Percentiles rank a stretch among this genome's conserved stretches.
These are phyloP conservation scores for Adansonia gregorii DNA, from an alignment of 441 rosid genomes.

Conservation along the genomic window DNA sequence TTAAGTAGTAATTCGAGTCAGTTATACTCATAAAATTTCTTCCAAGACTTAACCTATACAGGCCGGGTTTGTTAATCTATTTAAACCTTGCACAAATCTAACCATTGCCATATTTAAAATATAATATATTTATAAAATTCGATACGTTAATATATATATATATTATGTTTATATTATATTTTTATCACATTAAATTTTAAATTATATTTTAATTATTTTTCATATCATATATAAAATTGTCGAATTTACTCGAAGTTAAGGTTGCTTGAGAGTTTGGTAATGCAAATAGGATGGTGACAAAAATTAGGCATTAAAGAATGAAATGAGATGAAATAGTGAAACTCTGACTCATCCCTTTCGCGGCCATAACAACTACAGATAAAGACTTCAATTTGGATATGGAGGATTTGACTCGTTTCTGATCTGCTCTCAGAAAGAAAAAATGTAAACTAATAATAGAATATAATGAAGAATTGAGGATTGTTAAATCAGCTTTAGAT, in stretches of 20 bases:
- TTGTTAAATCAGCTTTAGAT: not conserved
- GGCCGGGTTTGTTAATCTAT: no score
- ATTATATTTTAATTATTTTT: not conserved
- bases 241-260: not conserved
- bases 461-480: not conserved
- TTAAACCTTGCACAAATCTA: no score
- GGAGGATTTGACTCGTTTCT: not conserved
- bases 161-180: not conserved
- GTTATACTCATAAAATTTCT: no score
- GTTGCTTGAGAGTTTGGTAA: not conserved
- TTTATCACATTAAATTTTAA: not conserved
- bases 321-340: not conserved
- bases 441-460: not conserved
- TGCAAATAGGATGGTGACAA: not conserved
- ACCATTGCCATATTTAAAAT: not conserved
- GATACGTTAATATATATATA: not conserved
- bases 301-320: not conserved
- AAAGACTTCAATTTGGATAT: constrained; percentile 16
- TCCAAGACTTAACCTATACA: no score
- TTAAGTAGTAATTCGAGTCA: no score
- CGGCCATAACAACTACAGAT: constrained; percentile 3
- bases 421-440: not conserved
- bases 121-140: not conserved
- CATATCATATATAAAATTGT: not conserved
- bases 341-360: constrained; percentile 22